Evolutionary conservation across 306 rosid genomes (phyloP).

Genomic region (Quercus rubra): DNA sequence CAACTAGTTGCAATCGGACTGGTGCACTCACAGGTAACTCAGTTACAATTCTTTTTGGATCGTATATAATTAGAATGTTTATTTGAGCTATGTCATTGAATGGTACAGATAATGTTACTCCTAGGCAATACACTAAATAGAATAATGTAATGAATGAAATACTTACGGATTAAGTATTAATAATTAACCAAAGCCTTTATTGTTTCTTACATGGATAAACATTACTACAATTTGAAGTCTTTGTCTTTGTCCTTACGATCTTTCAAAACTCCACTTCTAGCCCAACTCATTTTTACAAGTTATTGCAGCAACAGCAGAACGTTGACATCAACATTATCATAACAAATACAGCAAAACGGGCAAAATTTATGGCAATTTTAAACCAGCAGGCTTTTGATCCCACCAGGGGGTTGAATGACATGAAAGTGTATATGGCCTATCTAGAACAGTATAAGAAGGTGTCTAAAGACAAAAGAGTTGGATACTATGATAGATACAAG

Average conservation of each 20-base stretch:
- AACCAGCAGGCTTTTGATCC: conserved; percentile 19
- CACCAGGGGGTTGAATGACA: conserved; percentile 17
- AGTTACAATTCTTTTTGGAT: neutral
- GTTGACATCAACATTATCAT: neutral
- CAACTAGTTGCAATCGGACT: conserved; percentile 41
- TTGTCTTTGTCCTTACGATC: neutral
- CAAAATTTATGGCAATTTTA: neutral
- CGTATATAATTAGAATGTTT: neutral
- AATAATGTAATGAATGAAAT: neutral
- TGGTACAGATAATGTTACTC: neutral
- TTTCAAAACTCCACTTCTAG: neutral
- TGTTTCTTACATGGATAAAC: neutral
- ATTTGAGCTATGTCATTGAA: neutral
- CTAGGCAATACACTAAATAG: neutral
- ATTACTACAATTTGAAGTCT: neutral
- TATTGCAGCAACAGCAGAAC: conserved; percentile 5
- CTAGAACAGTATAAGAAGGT: conserved; percentile 63
- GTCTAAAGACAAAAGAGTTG: neutral
- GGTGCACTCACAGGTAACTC: conserved; percentile 28
- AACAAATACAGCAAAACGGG: neutral
- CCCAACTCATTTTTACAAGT: neutral
- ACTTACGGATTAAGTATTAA: neutral
- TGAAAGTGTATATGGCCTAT: conserved; percentile 42
- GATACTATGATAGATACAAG: conserved; percentile 64
- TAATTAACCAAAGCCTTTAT: too few relatives aligned